A percentile compares a stretch with the other conserved stretches of the same genome.
Conservation (phyloP, 1,284 basidiomycete genomes). For the Cryptococcus jaspeensis region DNA sequence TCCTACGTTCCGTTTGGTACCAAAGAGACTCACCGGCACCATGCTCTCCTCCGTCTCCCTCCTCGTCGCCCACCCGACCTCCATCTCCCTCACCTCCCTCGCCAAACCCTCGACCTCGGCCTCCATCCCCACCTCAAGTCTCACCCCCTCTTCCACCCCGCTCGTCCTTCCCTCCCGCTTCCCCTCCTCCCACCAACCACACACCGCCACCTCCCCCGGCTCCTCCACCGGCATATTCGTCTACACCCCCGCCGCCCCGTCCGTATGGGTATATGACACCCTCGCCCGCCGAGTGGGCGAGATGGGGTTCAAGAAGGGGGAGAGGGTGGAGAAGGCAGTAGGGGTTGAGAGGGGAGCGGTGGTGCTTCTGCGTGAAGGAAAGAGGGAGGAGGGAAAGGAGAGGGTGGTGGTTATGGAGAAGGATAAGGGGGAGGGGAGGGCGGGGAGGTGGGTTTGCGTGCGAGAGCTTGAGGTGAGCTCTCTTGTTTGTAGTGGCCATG, state of each 20-base stretch:
- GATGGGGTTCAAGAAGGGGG: neutral
- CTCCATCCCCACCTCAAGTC: slow-evolving; percentile 14
- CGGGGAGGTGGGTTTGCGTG: neutral
- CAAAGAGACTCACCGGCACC: neutral
- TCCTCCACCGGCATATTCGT: neutral
- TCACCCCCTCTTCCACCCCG: slow-evolving; percentile 5
- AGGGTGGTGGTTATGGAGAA: slow-evolving; percentile 8
- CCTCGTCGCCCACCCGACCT: slow-evolving; percentile 25
- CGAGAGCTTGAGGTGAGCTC: neutral
- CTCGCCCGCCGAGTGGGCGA: neutral
- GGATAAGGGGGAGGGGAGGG: slow-evolving; percentile 1
- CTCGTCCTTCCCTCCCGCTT: neutral
- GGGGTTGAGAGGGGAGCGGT: neutral
- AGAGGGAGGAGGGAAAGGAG: neutral
- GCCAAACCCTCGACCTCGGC: slow-evolving; percentile 21
- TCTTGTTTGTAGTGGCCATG: too few species aligned
- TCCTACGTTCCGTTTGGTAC: too few species aligned
- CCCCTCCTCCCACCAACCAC: neutral
- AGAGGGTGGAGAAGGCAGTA: neutral
- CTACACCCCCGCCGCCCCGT: neutral
- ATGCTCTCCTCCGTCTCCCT: slow-evolving; percentile 20
- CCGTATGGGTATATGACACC: neutral
- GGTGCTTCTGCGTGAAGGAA: neutral
- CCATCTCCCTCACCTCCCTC: slow-evolving; percentile 23
- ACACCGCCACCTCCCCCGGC: neutral